A percentile compares a stretch with the other conserved stretches of the same genome.
These are phyloP conservation scores for Ustilago xerochloae DNA, from an alignment of 1,284 basidiomycete species.

Conservation along the genomic window DNA sequence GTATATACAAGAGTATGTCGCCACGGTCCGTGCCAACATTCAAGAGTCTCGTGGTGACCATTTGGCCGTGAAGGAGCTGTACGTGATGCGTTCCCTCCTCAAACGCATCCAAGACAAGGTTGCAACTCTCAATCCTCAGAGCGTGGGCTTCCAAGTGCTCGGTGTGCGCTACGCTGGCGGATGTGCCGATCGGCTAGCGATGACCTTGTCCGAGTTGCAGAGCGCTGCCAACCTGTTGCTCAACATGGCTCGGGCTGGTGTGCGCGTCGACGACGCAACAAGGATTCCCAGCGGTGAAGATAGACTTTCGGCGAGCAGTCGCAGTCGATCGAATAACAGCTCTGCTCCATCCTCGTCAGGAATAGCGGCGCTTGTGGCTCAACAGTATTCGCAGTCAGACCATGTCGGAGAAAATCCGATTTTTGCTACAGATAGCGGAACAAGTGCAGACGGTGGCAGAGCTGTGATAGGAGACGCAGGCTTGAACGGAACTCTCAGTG, in stretches of 20 bases:
- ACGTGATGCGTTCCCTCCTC: conserved; percentile 45
- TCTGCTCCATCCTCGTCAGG: conserved; percentile 16
- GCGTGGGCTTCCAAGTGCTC: conserved; percentile 35
- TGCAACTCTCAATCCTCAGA: conserved; percentile 36
- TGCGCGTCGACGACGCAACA: conserved; percentile 41
- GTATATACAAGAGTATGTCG: conserved; percentile 45
- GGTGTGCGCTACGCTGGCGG: conserved; percentile 39
- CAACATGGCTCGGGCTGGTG: conserved; percentile 43
- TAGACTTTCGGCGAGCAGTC: conserved; percentile 6
- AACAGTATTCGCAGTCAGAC: neutral
- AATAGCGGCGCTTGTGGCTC: neutral
- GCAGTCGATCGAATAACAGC: conserved; percentile 16
- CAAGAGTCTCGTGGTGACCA: conserved; percentile 48
- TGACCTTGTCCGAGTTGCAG: conserved; percentile 42
- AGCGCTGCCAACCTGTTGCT: conserved; percentile 39
- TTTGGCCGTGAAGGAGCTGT: conserved; percentile 43
- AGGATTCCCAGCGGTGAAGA: conserved; percentile 30
- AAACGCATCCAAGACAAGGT: conserved; percentile 45
- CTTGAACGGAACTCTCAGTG: conserved; percentile 10
- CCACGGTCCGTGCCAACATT: conserved; percentile 36
- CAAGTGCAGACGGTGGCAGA: neutral
- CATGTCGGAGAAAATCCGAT: neutral
- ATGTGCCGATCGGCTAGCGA: conserved; percentile 36
- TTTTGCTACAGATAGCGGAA: neutral
- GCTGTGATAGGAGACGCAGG: neutral